Conservation (phyloP, 768 basidiomycete genomes). For the Gymnopilus dilepis region DNA sequence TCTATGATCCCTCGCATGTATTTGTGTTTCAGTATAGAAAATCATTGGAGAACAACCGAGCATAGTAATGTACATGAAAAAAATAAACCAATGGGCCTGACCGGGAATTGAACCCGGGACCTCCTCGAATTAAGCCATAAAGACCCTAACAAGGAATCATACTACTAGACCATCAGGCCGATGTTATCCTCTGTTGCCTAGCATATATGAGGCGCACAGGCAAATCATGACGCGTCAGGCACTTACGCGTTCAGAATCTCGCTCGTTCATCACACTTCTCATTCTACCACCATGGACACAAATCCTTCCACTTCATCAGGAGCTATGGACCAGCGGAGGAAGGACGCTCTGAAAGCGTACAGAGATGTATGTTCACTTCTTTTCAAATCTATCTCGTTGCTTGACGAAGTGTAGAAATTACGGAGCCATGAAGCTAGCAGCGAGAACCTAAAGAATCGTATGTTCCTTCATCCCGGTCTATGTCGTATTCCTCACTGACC, state of each 20-base stretch:
- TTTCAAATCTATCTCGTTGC: background rate
- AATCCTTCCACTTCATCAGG: conserved; percentile 62
- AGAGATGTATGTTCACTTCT: conserved; percentile 57
- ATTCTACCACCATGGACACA: conserved; percentile 43
- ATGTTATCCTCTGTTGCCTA: background rate
- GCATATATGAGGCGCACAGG: background rate
- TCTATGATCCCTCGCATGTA: background rate
- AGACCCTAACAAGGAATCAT: conserved; percentile 66
- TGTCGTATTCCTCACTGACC: background rate
- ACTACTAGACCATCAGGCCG: conserved; percentile 62
- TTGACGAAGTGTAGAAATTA: conserved; percentile 76
- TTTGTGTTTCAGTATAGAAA: background rate
- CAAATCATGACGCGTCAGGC: conserved; percentile 36
- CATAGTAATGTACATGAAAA: background rate
- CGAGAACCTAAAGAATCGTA: conserved; percentile 89
- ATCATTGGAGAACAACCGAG: too few relatives aligned
- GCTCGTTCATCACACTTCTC: conserved; percentile 7
- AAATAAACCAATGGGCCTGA: conserved; percentile 54
- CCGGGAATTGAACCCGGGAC: conserved; percentile 91
- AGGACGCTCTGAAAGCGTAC: conserved; percentile 77
- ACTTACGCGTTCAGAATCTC: conserved; percentile 45
- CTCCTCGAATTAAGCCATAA: conserved; percentile 61
- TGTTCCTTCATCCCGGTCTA: conserved; percentile 36
- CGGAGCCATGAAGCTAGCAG: conserved; percentile 87
- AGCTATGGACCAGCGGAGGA: conserved; percentile 70